Evolutionary conservation across 495 filamentous ascomycete species (phyloP).

Genomic region (Penicillium herquei): DNA sequence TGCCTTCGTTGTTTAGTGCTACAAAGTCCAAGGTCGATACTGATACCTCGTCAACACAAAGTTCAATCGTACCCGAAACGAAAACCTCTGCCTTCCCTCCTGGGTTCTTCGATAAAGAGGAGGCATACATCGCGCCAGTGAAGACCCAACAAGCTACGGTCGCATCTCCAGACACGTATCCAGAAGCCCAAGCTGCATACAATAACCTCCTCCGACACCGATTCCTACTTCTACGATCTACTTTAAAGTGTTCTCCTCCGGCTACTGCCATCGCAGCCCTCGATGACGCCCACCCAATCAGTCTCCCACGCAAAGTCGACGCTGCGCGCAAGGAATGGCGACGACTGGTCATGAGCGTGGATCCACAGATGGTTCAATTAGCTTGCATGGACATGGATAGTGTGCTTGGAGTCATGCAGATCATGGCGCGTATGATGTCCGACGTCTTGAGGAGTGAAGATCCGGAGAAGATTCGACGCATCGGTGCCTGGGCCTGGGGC

Average conservation of each 20-base stretch:
- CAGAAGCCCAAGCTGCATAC: slow-evolving; percentile 59
- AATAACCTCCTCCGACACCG: slow-evolving; percentile 59
- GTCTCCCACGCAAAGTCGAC: slow-evolving; percentile 46
- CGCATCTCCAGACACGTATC: slow-evolving; percentile 20
- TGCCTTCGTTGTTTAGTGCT: slow-evolving; percentile 66
- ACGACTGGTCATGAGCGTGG: slow-evolving; percentile 50
- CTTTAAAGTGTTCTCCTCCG: slow-evolving; percentile 56
- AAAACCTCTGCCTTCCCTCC: slow-evolving; percentile 3
- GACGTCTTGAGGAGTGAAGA: slow-evolving; percentile 41
- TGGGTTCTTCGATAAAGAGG: slow-evolving; percentile 20
- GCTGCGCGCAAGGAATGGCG: slow-evolving; percentile 45
- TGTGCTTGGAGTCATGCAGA: slow-evolving; percentile 51
- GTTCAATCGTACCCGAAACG: not conserved
- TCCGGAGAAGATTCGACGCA: slow-evolving; percentile 47
- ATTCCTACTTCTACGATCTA: slow-evolving; percentile 57
- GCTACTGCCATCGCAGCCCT: slow-evolving; percentile 46
- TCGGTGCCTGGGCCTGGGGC: slow-evolving; percentile 52
- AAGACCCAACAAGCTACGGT: not conserved
- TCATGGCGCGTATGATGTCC: slow-evolving; percentile 41
- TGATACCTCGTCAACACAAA: not conserved
- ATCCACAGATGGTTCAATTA: slow-evolving; percentile 66
- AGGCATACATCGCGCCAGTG: slow-evolving; percentile 24
- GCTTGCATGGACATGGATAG: slow-evolving; percentile 63
- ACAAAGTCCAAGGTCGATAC: not conserved
- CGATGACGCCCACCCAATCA: slow-evolving; percentile 55